A percentile compares a stretch with the other conserved stretches of the same genome.
phyloP scores from a whole-genome alignment of 2,329 filamentous ascomycete species.

The Botrytis paeoniae region DNA sequence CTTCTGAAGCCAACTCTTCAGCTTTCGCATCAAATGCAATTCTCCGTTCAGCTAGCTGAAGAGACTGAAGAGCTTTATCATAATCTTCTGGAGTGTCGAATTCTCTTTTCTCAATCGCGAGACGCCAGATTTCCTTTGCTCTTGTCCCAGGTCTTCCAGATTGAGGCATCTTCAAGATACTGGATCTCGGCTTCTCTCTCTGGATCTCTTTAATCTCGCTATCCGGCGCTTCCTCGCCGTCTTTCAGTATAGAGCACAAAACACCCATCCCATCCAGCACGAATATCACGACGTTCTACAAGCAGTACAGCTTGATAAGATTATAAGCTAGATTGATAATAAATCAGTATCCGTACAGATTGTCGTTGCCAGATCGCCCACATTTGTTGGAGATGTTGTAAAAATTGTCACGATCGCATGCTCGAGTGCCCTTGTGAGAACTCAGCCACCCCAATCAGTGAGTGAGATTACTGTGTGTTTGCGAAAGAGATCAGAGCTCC shows the following conservation, averaged over 20 bases:
- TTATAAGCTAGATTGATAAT: neutral
- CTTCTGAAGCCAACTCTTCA: constrained; percentile 26
- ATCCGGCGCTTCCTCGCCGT: constrained; percentile 31
- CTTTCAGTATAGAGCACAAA: constrained; percentile 35
- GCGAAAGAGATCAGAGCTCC: neutral
- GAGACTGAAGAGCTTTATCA: constrained; percentile 25
- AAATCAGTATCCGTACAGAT: neutral
- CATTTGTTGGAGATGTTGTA: neutral
- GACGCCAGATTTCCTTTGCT: constrained; percentile 23
- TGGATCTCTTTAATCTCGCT: constrained; percentile 26
- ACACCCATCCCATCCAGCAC: constrained; percentile 31
- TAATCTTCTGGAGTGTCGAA: constrained; percentile 29
- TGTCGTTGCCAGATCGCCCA: neutral
- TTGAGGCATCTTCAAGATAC: constrained; percentile 34
- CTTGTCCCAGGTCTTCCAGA: constrained; percentile 21
- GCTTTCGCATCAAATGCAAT: constrained; percentile 36
- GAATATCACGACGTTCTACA: neutral
- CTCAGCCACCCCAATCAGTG: constrained; percentile 16
- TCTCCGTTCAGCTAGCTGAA: constrained; percentile 31
- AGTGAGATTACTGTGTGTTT: constrained; percentile 4
- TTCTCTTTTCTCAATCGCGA: constrained; percentile 22
- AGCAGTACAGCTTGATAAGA: neutral
- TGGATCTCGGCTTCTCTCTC: constrained; percentile 22
- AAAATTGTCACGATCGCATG: constrained; percentile 14
- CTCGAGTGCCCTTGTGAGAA: constrained; percentile 6